Evolutionary conservation across 2,329 filamentous ascomycete species (phyloP), one percentile per base, ranked within the genome.

Genomic region (Aspergillus carbonarius): DNA sequence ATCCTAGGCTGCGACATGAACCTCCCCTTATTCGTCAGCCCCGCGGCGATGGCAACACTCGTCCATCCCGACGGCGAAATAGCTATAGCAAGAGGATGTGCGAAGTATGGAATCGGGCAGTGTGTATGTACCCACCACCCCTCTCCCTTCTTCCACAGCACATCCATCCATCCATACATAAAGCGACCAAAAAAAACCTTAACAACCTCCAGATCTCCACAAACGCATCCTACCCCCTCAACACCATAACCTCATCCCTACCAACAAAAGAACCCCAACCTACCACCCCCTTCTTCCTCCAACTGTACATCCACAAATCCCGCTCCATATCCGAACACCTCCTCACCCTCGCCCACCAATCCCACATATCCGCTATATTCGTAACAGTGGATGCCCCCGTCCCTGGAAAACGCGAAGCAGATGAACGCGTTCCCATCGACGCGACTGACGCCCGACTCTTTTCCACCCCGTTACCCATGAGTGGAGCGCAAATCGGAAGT

Each of bases 31-130:
- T 89, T 89, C 69, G 82, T 85, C 60, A 82, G 84, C 34, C 87
- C 87, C 0, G 85, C 87, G 1, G 85, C 85, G 2, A 86, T 89
- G 82, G 86, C 84, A 3, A 82, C 80, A 52, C 72, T 88, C 55
- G 84, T 87, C 48, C 86, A 90, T 65, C 80, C 83, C 0, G 82
- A 87, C 25, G 88, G 87, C n/a, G 87, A 90, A 71, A 76, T 80
- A 34, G 85, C 79, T 13, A 76, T 88, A 13, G 84, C 81, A 0
- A 75, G 78, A 25, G 86, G 81, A 0, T 83, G 83, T 58, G 75
- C 77, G 53, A 73, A 67, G 2, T 73, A 79, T 13, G 81, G 83
- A 0, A 79, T 87, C 6, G 81, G 86, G 30, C 84, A 88, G 66
- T 83, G 82, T 52, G 77, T 79, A 67, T 59, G 76, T 67, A n/a